Conservation (phyloP, 805 yeast genomes). For the Saccharomycopsis oosterbeekiorum region DNA sequence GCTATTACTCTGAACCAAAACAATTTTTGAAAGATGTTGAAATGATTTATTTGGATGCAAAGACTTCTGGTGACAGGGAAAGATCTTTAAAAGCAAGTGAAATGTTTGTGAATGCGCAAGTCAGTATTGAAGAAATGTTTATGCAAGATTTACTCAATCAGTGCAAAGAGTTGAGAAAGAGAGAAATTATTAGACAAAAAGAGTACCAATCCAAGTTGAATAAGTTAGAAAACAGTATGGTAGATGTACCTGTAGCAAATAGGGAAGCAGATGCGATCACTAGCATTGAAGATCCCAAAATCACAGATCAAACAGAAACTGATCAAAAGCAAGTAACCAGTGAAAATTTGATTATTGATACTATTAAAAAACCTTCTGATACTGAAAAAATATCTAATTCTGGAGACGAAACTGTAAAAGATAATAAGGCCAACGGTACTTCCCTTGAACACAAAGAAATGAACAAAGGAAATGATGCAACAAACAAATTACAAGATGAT, state of each 20-base stretch:
- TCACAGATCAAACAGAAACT: background rate
- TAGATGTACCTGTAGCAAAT: background rate
- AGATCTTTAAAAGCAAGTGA: slow-evolving; percentile 75
- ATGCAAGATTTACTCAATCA: slow-evolving; percentile 61
- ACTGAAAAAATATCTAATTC: background rate
- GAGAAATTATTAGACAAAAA: slow-evolving; percentile 51
- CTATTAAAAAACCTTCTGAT: background rate
- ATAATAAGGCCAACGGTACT: background rate
- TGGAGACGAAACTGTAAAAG: background rate
- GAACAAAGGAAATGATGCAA: background rate
- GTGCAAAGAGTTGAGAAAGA: slow-evolving; percentile 59
- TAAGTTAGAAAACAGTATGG: slow-evolving; percentile 2
- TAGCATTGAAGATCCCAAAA: too few species aligned
- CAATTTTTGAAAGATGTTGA: slow-evolving; percentile 81
- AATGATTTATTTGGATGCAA: slow-evolving; percentile 72
- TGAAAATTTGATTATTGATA: background rate
- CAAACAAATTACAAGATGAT: background rate
- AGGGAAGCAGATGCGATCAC: background rate
- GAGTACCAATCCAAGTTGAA: slow-evolving; percentile 30
- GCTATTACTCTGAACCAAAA: slow-evolving; percentile 84
- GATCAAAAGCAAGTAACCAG: background rate
- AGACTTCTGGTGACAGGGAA: slow-evolving; percentile 72
- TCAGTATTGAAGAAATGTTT: slow-evolving; percentile 84
- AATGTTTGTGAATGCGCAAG: slow-evolving; percentile 93
- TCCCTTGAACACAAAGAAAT: background rate